Evolutionary conservation across 108 stramenopile genomes (phyloP).

Genomic region (Skeletonema tropicum): DNA sequence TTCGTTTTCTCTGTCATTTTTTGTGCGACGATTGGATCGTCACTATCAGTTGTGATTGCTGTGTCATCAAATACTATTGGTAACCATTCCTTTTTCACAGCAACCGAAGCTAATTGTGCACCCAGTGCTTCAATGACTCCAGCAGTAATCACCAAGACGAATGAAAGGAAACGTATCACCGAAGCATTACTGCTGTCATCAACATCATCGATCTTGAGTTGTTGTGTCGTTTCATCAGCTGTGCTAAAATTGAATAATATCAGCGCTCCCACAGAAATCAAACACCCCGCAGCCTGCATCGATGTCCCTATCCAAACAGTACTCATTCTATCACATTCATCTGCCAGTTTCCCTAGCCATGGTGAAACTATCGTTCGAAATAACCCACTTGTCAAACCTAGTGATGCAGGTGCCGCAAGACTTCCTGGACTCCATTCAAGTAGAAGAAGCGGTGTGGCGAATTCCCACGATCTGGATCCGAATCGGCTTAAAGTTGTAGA

Average conservation of each 20-base stretch:
- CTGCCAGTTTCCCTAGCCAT: constrained; percentile 11
- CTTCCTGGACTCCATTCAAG: constrained; percentile 30
- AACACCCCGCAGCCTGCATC: constrained; percentile 29
- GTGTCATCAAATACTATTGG: constrained; percentile 29
- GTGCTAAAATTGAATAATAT: constrained; percentile 8
- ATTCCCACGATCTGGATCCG: constrained; percentile 30
- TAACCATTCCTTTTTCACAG: constrained; percentile 40
- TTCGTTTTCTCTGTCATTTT: background rate
- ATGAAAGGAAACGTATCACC: constrained; percentile 1
- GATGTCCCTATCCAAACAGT: constrained; percentile 16
- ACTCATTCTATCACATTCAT: constrained; percentile 25
- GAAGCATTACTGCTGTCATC: background rate
- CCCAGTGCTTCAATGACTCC: constrained; percentile 27
- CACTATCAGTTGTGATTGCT: background rate
- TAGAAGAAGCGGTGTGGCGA: constrained; percentile 24
- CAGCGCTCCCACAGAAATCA: constrained; percentile 22
- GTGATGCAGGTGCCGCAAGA: constrained; percentile 23
- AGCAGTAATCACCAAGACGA: constrained; percentile 23
- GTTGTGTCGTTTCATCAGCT: background rate
- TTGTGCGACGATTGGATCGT: background rate
- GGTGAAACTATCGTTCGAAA: constrained; percentile 18
- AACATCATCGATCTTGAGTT: background rate
- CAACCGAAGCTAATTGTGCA: constrained; percentile 19
- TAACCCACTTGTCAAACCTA: constrained; percentile 16
- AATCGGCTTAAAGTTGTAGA: constrained; percentile 19